These are phyloP conservation scores for Angophora floribunda DNA, from an alignment of 345 rosid genomes.

Conservation along the genomic window DNA sequence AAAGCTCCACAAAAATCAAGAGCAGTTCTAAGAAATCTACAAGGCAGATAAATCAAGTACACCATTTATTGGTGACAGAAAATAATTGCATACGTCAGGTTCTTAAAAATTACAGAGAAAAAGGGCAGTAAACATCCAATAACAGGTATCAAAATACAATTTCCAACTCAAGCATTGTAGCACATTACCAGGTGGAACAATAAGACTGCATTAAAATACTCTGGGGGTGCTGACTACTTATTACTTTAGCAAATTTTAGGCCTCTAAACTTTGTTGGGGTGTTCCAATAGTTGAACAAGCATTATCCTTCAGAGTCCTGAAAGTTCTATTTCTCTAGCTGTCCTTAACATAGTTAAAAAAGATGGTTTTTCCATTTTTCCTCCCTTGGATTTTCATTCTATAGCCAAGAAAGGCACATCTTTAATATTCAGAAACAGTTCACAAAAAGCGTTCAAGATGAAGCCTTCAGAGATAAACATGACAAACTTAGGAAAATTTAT, in stretches of 20 bases:
- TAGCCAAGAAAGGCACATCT: neutral
- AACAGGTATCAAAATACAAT: neutral
- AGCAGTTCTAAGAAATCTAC: neutral
- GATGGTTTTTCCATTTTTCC: neutral
- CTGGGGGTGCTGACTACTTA: neutral
- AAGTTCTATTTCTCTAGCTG: neutral
- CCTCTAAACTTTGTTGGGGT: neutral
- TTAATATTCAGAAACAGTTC: neutral
- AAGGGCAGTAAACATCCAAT: neutral
- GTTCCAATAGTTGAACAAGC: neutral
- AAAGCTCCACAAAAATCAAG: neutral
- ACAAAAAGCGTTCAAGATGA: neutral
- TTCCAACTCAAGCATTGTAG: neutral
- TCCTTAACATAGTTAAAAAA: neutral
- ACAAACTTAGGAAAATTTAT: neutral
- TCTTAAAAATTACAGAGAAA: neutral
- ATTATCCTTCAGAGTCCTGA: neutral
- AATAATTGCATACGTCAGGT: neutral
- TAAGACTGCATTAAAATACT: neutral
- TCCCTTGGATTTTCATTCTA: neutral
- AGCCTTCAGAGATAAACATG: neutral
- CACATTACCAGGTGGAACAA: neutral
- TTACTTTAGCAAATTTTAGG: neutral
- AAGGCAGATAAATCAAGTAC: neutral
- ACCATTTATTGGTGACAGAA: neutral